Conservation (phyloP, 2,329 filamentous ascomycete species). For the Trichothecium sympodiale region DNA sequence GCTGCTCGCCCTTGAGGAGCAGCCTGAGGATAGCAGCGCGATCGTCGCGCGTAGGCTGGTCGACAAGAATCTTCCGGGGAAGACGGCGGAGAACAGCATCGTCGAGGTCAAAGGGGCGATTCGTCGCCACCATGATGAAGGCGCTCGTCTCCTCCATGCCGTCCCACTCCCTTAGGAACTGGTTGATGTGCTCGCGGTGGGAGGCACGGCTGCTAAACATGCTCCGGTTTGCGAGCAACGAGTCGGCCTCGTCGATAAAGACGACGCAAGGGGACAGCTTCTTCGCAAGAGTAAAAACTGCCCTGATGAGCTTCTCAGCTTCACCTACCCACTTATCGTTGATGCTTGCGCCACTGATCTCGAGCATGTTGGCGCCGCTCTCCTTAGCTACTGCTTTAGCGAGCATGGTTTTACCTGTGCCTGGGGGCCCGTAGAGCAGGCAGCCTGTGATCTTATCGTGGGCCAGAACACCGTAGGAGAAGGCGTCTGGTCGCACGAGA, state of each 20-base stretch:
- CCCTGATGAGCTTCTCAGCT: conserved; percentile 89
- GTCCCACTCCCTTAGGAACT: conserved; percentile 95
- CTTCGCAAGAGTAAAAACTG: conserved; percentile 82
- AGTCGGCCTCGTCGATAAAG: conserved; percentile 95
- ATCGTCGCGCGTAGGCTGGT: conserved; percentile 57
- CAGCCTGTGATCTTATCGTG: conserved; percentile 86
- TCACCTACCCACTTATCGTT: conserved; percentile 97
- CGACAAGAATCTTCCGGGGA: conserved; percentile 61
- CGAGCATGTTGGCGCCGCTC: conserved; percentile 62
- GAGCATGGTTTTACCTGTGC: conserved; percentile 62
- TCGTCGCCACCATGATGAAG: conserved; percentile 97
- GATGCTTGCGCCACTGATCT: conserved; percentile 81
- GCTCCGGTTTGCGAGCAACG: conserved; percentile 71
- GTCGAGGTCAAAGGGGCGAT: conserved; percentile 89
- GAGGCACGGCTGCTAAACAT: conserved; percentile 53
- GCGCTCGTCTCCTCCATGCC: conserved; percentile 72
- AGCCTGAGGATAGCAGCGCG: conserved; percentile 59
- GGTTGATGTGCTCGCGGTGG: conserved; percentile 87
- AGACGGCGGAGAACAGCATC: conserved; percentile 72
- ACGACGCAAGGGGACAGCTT: conserved; percentile 88
- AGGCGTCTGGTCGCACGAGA: conserved; percentile 82
- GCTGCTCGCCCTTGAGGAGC: conserved; percentile 55
- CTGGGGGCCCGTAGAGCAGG: conserved; percentile 78
- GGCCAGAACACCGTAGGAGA: conserved; percentile 85
- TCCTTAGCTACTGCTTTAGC: conserved; percentile 61